phyloP scores from a whole-genome alignment of 352 stramenopile genomes.

The Phytophthora colocasiae region DNA sequence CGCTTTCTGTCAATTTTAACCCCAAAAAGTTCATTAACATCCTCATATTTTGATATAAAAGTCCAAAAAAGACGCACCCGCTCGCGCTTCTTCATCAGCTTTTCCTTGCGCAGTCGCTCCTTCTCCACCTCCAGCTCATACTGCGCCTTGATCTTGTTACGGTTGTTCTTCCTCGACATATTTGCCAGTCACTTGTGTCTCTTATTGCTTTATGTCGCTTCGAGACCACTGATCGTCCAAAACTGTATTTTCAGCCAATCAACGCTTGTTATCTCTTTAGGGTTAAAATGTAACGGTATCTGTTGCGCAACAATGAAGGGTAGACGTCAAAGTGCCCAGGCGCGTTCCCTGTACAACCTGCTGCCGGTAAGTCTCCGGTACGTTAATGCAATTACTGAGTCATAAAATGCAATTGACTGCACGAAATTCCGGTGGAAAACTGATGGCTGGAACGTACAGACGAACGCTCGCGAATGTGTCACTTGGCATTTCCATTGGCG shows the following conservation, averaged over 20 bases:
- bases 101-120: conserved; percentile 77
- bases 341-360: conserved; percentile 36
- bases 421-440: background rate
- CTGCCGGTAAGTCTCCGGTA: conserved; percentile 49
- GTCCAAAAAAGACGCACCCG: conserved; percentile 35
- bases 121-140: conserved; percentile 82
- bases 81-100: conserved; percentile 76
- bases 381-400: background rate
- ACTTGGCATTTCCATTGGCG: conserved; percentile 61
- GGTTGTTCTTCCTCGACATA: conserved; percentile 88
- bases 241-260: conserved; percentile 20
- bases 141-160: conserved; percentile 82
- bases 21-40: too few relatives aligned
- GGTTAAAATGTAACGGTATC: conserved; percentile 3
- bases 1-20: conserved; percentile 46
- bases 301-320: conserved; percentile 36
- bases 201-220: conserved; percentile 25
- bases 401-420: background rate
- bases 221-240: conserved; percentile 28
- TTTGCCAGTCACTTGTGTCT: background rate
- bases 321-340: conserved; percentile 23
- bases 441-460: conserved; percentile 35
- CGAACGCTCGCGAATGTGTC: conserved; percentile 53
- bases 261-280: background rate
- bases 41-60: too few relatives aligned